Evolutionary conservation across 2,329 filamentous ascomycete genomes (phyloP).

Genomic region (Botrytis medusae): DNA sequence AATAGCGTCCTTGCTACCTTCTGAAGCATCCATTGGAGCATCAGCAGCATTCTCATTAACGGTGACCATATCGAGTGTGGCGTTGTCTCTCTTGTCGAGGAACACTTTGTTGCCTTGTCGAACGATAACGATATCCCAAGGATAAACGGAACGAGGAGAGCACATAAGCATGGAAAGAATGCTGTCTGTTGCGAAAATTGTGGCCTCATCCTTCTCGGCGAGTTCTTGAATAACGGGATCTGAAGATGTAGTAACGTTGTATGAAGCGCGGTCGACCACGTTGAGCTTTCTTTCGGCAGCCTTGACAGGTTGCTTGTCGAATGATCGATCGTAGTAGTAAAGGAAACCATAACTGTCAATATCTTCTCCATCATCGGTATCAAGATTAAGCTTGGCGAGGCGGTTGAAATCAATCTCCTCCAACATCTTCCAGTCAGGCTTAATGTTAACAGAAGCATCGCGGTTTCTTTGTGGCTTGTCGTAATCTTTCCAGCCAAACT

Average conservation of each 20-base stretch:
- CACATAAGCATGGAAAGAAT: conserved; percentile 99
- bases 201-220: conserved; percentile 91
- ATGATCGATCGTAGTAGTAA: conserved; percentile 95
- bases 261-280: conserved; percentile 88
- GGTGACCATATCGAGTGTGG: conserved; percentile 92
- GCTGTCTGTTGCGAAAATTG: conserved; percentile 94
- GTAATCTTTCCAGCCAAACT: conserved; percentile 98
- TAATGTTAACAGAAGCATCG: conserved; percentile 94
- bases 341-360: conserved; percentile 95
- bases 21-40: conserved; percentile 84
- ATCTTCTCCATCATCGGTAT: conserved; percentile 92
- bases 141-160: conserved; percentile 92
- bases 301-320: conserved; percentile 92
- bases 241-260: conserved; percentile 95
- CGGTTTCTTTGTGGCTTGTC: conserved; percentile 97
- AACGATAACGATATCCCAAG: conserved; percentile 95
- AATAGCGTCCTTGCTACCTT: conserved; percentile 89
- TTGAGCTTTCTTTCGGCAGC: conserved; percentile 82
- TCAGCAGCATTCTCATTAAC: conserved; percentile 99
- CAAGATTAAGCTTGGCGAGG: conserved; percentile 91
- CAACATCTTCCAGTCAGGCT: conserved; percentile 90
- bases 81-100: conserved; percentile 97
- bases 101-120: conserved; percentile 95
- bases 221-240: conserved; percentile 97
- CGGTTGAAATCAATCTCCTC: conserved; percentile 99